phyloP scores from a whole-genome alignment of 2,329 filamentous ascomycete genomes.

The Aspergillus tubingensis region DNA sequence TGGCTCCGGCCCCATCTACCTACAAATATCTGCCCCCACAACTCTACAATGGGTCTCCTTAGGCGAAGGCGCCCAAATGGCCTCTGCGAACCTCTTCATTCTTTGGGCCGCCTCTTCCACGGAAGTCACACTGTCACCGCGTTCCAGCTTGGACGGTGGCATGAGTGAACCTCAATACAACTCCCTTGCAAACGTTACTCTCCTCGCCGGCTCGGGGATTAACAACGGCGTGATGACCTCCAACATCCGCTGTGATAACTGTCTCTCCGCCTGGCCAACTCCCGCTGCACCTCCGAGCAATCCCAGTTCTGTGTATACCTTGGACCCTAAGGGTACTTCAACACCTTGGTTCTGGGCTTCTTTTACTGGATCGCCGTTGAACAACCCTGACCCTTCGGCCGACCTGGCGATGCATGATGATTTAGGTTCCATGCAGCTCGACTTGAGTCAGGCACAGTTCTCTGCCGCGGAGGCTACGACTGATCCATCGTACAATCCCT shows the following conservation, averaged over 20 bases:
- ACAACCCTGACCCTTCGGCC: not conserved
- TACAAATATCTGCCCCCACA: not conserved
- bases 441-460: not conserved
- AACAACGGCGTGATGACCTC: not conserved
- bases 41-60: conserved; percentile 1
- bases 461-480: not conserved
- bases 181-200: not conserved
- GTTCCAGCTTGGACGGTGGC: conserved; percentile 1
- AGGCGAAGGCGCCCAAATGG: not conserved
- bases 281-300: not conserved
- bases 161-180: not conserved
- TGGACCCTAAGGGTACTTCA: not conserved
- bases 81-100: not conserved
- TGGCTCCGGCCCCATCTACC: not conserved
- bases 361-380: not conserved
- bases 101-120: not conserved
- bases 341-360: conserved; percentile 2
- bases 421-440: not conserved
- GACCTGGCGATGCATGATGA: conserved; percentile 4
- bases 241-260: not conserved
- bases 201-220: not conserved
- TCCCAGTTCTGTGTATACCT: not conserved
- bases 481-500: not conserved
- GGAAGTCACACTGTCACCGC: not conserved
- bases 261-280: not conserved